Evolutionary conservation across 768 basidiomycete genomes (phyloP).

Genomic region (Lactifluus volemus): DNA sequence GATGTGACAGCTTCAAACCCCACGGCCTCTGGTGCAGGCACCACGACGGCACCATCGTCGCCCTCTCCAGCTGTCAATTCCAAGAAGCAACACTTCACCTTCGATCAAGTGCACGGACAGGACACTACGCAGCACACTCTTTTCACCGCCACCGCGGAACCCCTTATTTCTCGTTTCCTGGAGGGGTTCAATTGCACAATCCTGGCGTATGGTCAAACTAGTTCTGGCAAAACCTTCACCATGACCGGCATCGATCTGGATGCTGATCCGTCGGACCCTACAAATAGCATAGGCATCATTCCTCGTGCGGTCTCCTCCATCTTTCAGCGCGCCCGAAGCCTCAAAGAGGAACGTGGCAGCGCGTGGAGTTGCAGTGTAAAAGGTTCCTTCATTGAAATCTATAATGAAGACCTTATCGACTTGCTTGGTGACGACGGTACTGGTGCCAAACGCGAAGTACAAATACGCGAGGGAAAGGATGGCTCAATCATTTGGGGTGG

Average conservation of each 20-base stretch:
- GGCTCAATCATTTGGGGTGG: constrained; percentile 98
- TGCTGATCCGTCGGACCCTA: constrained; percentile 71
- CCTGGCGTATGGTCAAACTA: constrained; percentile 96
- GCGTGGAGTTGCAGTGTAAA: constrained; percentile 76
- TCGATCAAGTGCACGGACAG: constrained; percentile 92
- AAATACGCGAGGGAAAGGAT: constrained; percentile 95
- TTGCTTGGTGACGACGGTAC: constrained; percentile 70
- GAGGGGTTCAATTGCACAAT: constrained; percentile 98
- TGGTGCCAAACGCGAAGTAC: constrained; percentile 73
- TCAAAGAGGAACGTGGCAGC: constrained; percentile 65
- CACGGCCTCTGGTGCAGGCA: constrained; percentile 41
- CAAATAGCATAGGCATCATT: constrained; percentile 88
- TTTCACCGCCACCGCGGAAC: constrained; percentile 77
- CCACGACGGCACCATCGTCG: constrained; percentile 33
- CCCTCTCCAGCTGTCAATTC: constrained; percentile 29
- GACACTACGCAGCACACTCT: constrained; percentile 76
- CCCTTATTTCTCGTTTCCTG: constrained; percentile 77
- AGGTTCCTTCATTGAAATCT: constrained; percentile 94
- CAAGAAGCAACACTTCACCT: constrained; percentile 83
- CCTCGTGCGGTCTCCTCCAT: constrained; percentile 88
- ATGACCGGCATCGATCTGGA: constrained; percentile 96
- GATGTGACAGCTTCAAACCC: constrained; percentile 56
- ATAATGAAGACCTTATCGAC: constrained; percentile 99
- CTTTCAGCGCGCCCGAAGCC: constrained; percentile 67
- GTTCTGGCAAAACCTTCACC: constrained; percentile 93